phyloP scores from a whole-genome alignment of 371 early-diverging fungal species.

The Rhizopus arrhizus region DNA sequence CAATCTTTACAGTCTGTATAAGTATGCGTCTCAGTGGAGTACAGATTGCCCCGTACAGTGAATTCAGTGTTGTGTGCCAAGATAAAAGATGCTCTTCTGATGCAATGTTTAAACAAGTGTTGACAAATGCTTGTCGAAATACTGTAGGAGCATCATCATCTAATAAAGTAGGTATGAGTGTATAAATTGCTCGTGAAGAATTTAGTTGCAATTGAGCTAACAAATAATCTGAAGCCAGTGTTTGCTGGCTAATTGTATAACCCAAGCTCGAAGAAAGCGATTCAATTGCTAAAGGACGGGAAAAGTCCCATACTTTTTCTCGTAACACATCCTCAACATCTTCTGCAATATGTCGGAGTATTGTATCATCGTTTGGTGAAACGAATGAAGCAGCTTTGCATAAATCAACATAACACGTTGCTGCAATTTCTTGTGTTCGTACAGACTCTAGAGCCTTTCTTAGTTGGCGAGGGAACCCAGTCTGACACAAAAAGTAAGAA shows the following conservation, averaged over 20 bases:
- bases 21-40: slow-evolving; percentile 68
- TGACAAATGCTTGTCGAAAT: slow-evolving; percentile 72
- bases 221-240: slow-evolving; percentile 68
- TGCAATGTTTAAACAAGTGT: slow-evolving; percentile 68
- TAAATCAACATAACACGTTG: slow-evolving; percentile 73
- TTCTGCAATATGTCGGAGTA: slow-evolving; percentile 65
- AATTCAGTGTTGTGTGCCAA: slow-evolving; percentile 70
- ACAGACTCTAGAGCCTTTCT: slow-evolving; percentile 61
- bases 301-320: slow-evolving; percentile 65
- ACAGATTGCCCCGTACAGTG: slow-evolving; percentile 67
- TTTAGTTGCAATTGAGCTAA: slow-evolving; percentile 69
- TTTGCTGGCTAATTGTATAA: slow-evolving; percentile 43
- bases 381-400: slow-evolving; percentile 73
- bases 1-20: slow-evolving; percentile 30
- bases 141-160: slow-evolving; percentile 62
- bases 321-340: slow-evolving; percentile 70
- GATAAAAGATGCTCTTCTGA: slow-evolving; percentile 65
- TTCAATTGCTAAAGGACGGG: slow-evolving; percentile 19
- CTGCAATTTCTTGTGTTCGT: slow-evolving; percentile 65
- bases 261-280: slow-evolving; percentile 47
- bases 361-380: slow-evolving; percentile 60
- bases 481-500: slow-evolving; percentile 20
- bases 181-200: slow-evolving; percentile 58
- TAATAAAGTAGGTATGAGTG: slow-evolving; percentile 64
- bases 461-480: slow-evolving; percentile 68